Percentiles rank a stretch among this genome's conserved stretches.
Conservation (phyloP, 192 early-diverging fungal genomes). For the Chytriomyces sp. region DNA sequence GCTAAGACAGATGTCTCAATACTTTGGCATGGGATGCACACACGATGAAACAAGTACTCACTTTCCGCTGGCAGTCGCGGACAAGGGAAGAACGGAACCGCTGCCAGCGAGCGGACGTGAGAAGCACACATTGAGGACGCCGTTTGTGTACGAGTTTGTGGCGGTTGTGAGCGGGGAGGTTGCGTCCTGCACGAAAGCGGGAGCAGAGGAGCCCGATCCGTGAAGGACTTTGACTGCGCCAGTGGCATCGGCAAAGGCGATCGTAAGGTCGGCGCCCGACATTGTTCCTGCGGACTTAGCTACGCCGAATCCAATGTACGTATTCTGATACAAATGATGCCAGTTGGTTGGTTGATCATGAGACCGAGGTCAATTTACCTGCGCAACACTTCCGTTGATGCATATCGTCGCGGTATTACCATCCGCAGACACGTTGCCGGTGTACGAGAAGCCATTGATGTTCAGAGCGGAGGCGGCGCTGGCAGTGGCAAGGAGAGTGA, state of each 20-base stretch:
- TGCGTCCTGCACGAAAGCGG: background rate
- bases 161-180: background rate
- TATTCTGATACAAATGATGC: constrained; percentile 4
- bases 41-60: too few relatives aligned
- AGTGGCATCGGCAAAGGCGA: background rate
- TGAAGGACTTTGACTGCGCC: background rate
- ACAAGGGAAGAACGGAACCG: too few relatives aligned
- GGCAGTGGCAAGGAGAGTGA: background rate
- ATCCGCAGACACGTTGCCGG: background rate
- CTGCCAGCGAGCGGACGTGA: background rate
- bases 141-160: background rate
- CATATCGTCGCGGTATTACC: background rate
- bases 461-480: background rate
- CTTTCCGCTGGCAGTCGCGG: too few relatives aligned
- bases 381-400: background rate
- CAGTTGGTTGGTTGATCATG: too few relatives aligned
- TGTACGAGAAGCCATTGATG: background rate
- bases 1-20: background rate
- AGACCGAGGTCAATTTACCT: background rate
- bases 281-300: background rate
- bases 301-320: constrained; percentile 20
- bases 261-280: constrained; percentile 6
- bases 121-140: constrained; percentile 1
- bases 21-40: too few relatives aligned
- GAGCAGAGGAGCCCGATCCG: background rate